These are phyloP conservation scores for Globisporangium recalcitrans DNA, from an alignment of 352 stramenopile genomes.

Conservation along the genomic window DNA sequence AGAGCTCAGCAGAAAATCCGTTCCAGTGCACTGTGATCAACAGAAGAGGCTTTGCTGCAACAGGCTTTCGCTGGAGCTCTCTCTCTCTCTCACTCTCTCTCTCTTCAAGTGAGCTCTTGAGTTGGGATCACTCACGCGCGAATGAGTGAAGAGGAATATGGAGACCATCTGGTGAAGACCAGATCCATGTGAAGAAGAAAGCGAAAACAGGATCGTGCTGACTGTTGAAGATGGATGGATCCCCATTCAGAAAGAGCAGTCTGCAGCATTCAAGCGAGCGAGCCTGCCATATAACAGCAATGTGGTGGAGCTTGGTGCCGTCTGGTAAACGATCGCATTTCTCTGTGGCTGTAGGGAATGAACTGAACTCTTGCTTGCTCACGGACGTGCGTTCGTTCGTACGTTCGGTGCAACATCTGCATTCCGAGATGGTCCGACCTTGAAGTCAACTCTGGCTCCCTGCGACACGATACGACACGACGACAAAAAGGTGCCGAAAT, in stretches of 20 bases:
- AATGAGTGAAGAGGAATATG: too few species aligned
- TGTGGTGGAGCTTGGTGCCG: too few species aligned
- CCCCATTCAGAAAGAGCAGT: too few species aligned
- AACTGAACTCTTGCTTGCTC: not conserved
- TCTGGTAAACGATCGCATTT: too few species aligned
- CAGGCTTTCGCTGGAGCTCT: not conserved
- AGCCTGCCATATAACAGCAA: too few species aligned
- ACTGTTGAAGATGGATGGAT: too few species aligned
- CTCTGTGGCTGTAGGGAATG: not conserved
- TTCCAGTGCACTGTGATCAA: not conserved
- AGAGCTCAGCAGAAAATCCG: not conserved
- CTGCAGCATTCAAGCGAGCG: too few species aligned
- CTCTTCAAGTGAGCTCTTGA: too few species aligned
- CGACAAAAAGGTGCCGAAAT: not conserved
- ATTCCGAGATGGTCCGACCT: slow-evolving; percentile 2
- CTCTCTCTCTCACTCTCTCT: too few species aligned
- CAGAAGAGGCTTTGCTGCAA: not conserved
- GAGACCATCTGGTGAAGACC: not conserved
- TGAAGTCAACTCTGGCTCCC: slow-evolving; percentile 9
- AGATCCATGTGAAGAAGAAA: too few species aligned
- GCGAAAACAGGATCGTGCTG: too few species aligned
- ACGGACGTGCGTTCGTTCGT: not conserved
- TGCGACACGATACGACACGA: not conserved
- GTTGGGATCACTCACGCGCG: too few species aligned
- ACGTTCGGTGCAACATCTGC: not conserved